Base-by-base conservation (phyloP, 768 basidiomycete species). In the Crassisporium funariophilum region DNA sequence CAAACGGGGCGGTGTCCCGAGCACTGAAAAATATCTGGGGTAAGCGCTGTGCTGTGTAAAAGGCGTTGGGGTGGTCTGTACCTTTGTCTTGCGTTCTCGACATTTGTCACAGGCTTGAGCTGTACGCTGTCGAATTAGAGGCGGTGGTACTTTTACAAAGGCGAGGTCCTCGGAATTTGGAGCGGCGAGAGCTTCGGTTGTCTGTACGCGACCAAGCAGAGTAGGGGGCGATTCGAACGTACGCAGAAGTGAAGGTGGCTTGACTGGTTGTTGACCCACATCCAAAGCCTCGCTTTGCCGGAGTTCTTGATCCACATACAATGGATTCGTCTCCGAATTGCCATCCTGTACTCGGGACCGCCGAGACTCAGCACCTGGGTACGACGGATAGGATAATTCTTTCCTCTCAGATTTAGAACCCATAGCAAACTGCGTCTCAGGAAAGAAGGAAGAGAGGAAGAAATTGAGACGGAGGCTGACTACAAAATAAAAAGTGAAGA, bases 101-200 rank as follows among this genome's bases (percentile, higher is more conserved):
- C 81, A 83, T 57, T 77, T 78, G 47, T 78, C 75, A 55, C 81
- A 83, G 16, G 81, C 81, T 47, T 78, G 77, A 0, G 72, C 64
- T 12, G 76, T 79, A 23, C 77, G 67, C 47, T 75, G 73, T 36
- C 71, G 68, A 47, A 62, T 59, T 36, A 57, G 48, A 13, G 36
- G 52, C 5, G 63, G 60, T 15, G 57, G 38, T 11, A 33, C 15
- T 47, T 46, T 39, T 19, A 46, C 41, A 35, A 44, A 35, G 41
- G 48, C 21, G 41, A 33, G 45, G 50, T 42, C 16, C 50, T 41
- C 21, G 36, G 44, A 5, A 29, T 29, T 21, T 13, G 20, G 5
- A 40, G 12, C 19, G 46, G 40, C 9, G 22, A 15, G 10, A 11
- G 12, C 31, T n/a, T n/a, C n/a, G n/a, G n/a, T n/a, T n/a, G n/a